These are phyloP conservation scores for Aegilops tauschii DNA, from an alignment of 176 grass and related monocot genomes.

Conservation along the genomic window DNA sequence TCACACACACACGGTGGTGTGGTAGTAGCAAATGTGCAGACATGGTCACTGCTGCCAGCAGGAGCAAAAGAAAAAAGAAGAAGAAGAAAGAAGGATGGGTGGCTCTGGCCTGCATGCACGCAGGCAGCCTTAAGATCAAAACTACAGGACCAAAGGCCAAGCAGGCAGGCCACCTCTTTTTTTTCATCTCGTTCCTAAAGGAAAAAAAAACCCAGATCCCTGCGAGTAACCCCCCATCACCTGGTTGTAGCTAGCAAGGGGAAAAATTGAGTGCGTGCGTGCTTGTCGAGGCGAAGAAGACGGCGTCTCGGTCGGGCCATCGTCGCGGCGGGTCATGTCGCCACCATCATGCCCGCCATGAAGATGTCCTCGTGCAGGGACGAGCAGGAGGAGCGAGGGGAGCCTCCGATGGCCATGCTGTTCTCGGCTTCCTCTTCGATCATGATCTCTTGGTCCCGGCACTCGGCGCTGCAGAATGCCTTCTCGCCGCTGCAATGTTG, in stretches of 20 bases:
- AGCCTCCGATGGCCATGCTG: not conserved
- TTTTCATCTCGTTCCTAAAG: not conserved
- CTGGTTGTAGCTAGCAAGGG: not conserved
- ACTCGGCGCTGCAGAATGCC: conserved; percentile 68
- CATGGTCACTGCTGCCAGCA: conserved; percentile 46
- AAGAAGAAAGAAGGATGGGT: conserved; percentile 12
- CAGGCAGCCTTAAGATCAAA: conserved; percentile 54
- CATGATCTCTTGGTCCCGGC: conserved; percentile 78
- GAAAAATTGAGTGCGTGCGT: not conserved
- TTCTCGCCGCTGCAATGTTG: conserved; percentile 71
- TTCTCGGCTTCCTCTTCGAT: conserved; percentile 73
- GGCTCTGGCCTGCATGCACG: conserved; percentile 3
- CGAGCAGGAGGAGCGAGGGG: conserved; percentile 43
- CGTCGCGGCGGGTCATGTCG: conserved; percentile 41
- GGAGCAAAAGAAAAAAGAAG: conserved; percentile 9
- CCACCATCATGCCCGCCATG: conserved; percentile 65
- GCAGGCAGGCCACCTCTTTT: conserved; percentile 23
- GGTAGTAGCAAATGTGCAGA: conserved; percentile 37
- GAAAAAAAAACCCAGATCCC: conserved; percentile 29
- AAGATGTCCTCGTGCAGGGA: conserved; percentile 77
- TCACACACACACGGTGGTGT: not conserved
- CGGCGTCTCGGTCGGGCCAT: not conserved
- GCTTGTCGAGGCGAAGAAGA: not conserved
- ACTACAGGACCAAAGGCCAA: conserved; percentile 39
- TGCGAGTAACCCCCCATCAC: not conserved